These are phyloP conservation scores for Mycena galopus DNA, from an alignment of 768 basidiomycete species.

Conservation along the genomic window DNA sequence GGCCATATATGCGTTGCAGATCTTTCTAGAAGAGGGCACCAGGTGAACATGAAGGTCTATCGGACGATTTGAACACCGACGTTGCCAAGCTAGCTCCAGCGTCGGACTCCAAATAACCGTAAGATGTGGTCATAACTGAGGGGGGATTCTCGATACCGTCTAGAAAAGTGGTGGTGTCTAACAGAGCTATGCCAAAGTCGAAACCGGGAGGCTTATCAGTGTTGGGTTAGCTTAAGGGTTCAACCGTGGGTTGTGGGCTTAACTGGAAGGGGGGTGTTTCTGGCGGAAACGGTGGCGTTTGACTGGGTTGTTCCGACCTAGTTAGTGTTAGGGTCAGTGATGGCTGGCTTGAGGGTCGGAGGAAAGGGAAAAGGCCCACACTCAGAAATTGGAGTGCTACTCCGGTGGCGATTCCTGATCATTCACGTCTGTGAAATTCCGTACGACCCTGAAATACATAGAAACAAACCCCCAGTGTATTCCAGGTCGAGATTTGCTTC, in stretches of 20 bases:
- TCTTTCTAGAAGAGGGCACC: background rate
- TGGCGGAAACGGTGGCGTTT: no score
- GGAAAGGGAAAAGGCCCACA: no score
- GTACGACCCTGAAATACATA: background rate
- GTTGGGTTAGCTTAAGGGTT: no score
- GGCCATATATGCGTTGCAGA: slow-evolving; percentile 21
- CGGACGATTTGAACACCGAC: slow-evolving; percentile 8
- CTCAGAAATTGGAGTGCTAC: slow-evolving; percentile 7
- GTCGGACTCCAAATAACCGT: background rate
- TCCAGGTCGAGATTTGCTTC: slow-evolving; percentile 22
- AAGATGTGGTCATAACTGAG: slow-evolving; percentile 14
- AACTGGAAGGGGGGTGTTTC: no score
- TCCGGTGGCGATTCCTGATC: slow-evolving; percentile 8
- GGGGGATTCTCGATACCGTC: background rate
- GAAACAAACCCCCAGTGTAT: slow-evolving; percentile 7
- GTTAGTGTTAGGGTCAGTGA: no score
- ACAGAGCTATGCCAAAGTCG: slow-evolving; percentile 29
- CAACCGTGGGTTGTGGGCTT: no score
- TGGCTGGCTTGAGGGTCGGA: no score
- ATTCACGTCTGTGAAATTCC: background rate
- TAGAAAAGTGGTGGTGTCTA: slow-evolving; percentile 20
- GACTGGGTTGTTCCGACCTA: no score
- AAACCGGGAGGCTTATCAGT: background rate
- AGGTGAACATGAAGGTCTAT: background rate
- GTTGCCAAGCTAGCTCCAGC: slow-evolving; percentile 1